A percentile compares a stretch with the other conserved stretches of the same genome.
These are phyloP conservation scores for Vaccinium myrtillus DNA, from an alignment of 148 eudicot genomes.

Conservation along the genomic window DNA sequence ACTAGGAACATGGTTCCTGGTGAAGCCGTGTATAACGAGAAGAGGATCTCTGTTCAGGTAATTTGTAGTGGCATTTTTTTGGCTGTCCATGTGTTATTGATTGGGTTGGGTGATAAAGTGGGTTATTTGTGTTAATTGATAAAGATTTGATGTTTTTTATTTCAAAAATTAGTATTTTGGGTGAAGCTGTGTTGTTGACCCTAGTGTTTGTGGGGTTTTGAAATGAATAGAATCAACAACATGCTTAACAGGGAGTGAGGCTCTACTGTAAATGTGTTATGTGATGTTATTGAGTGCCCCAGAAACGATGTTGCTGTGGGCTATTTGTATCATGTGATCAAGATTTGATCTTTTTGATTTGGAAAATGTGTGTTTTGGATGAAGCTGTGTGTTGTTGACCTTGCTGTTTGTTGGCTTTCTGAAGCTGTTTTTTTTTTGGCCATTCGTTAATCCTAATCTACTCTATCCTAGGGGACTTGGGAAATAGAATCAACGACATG, in stretches of 20 bases:
- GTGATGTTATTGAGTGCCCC: too few species aligned
- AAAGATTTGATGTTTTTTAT: not conserved
- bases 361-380: not conserved
- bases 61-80: not conserved
- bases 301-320: too few species aligned
- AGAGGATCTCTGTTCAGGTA: slow-evolving; percentile 89
- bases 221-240: not conserved
- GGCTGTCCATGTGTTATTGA: not conserved
- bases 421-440: not conserved
- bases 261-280: not conserved
- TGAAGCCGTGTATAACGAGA: slow-evolving; percentile 89
- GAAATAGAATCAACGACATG: not conserved
- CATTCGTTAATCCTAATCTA: too few species aligned
- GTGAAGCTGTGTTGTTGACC: not conserved
- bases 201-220: not conserved
- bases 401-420: not conserved
- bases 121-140: not conserved
- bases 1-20: slow-evolving; percentile 96
- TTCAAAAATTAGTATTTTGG: not conserved
- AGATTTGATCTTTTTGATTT: not conserved
- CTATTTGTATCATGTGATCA: not conserved
- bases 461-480: too few species aligned
- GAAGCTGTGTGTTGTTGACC: not conserved
- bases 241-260: not conserved
- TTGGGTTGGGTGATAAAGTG: not conserved